phyloP scores from a whole-genome alignment of 331 rosid species.

The Cydonia oblonga region DNA sequence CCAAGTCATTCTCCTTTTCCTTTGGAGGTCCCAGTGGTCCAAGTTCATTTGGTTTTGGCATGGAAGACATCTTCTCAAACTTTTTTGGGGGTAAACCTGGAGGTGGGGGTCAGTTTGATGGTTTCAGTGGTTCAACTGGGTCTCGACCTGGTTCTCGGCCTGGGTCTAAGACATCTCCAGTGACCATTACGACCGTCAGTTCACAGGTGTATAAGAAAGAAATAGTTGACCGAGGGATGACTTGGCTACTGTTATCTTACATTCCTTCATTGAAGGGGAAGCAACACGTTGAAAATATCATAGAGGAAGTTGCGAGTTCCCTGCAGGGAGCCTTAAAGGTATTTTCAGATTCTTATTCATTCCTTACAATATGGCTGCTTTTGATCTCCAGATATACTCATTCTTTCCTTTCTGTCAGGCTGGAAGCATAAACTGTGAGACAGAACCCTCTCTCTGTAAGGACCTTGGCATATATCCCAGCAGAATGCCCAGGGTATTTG shows the following conservation, averaged over 20 bases:
- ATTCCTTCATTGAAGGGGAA: constrained; percentile 37
- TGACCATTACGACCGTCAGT: constrained; percentile 39
- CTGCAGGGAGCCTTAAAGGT: constrained; percentile 82
- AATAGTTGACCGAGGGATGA: constrained; percentile 59
- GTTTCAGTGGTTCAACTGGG: constrained; percentile 39
- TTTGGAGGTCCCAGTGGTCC: constrained; percentile 59
- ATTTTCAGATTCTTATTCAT: not conserved
- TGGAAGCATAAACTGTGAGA: constrained; percentile 74
- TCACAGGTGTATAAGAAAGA: constrained; percentile 53
- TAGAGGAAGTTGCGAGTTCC: constrained; percentile 53
- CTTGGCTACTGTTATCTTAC: constrained; percentile 70
- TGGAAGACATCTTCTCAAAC: constrained; percentile 54
- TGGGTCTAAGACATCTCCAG: constrained; percentile 34
- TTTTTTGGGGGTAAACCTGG: constrained; percentile 46
- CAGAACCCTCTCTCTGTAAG: constrained; percentile 58
- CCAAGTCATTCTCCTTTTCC: constrained; percentile 72
- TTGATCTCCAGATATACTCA: constrained; percentile 4
- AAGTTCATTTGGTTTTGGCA: constrained; percentile 50
- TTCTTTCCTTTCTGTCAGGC: constrained; percentile 33
- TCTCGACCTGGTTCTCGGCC: constrained; percentile 7
- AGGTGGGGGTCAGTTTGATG: constrained; percentile 38
- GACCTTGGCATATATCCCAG: constrained; percentile 50
- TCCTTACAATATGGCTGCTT: not conserved
- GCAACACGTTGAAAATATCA: constrained; percentile 43
- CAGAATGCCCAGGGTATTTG: constrained; percentile 56